Conservation (phyloP, 2,329 filamentous ascomycete genomes). For the Paraphoma sp. region DNA sequence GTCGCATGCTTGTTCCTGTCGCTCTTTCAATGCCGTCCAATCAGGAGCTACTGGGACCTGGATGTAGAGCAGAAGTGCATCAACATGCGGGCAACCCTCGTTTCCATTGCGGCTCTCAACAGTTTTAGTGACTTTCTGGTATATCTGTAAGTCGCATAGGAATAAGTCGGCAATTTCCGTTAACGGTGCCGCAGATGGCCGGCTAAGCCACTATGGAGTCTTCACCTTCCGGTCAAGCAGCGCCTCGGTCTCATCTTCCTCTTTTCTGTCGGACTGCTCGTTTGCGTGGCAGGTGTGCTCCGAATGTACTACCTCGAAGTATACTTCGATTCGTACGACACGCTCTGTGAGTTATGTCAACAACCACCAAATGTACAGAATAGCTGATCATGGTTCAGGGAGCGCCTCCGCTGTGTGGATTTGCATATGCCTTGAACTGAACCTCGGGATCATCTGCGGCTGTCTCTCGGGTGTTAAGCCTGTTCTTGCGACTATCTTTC, state of each 20-base stretch:
- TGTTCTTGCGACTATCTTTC: conserved; percentile 36
- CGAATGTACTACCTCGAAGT: conserved; percentile 37
- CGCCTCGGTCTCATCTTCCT: conserved; percentile 34
- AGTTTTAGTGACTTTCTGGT: conserved; percentile 23
- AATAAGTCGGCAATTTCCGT: too few species aligned
- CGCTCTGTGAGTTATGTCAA: conserved; percentile 23
- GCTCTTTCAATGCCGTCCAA: conserved; percentile 32
- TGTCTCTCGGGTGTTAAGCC: conserved; percentile 42
- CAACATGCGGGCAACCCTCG: conserved; percentile 18
- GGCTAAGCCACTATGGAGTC: conserved; percentile 31
- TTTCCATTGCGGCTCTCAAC: conserved; percentile 38
- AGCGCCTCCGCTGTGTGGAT: conserved; percentile 30
- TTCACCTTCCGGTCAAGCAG: conserved; percentile 36
- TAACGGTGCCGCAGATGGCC: conserved; percentile 23
- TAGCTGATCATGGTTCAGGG: conserved; percentile 18
- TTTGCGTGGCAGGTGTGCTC: conserved; percentile 35
- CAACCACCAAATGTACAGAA: background rate
- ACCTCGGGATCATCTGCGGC: conserved; percentile 40
- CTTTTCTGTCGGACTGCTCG: conserved; percentile 33
- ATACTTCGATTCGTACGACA: conserved; percentile 34
- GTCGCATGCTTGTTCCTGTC: conserved; percentile 26
- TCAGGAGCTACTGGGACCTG: conserved; percentile 29
- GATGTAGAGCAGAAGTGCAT: conserved; percentile 30
- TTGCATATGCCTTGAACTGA: conserved; percentile 32
- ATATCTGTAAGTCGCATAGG: background rate